A percentile compares a stretch with the other conserved stretches of the same genome.
phyloP scores from a whole-genome alignment of 2,329 filamentous ascomycete genomes.

The Colletotrichum horii region DNA sequence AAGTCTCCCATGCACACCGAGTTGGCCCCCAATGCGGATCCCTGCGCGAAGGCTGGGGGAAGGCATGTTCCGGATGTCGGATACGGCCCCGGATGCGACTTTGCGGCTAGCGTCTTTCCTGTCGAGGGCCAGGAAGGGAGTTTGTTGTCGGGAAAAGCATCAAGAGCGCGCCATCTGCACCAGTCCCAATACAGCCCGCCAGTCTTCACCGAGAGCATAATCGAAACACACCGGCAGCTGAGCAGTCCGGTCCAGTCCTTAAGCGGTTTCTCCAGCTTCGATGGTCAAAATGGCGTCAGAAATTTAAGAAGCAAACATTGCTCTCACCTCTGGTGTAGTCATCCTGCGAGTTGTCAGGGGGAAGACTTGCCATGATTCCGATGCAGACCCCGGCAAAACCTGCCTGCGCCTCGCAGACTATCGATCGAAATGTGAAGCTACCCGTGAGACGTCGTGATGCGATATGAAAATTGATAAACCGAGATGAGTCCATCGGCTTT shows the following conservation, averaged over 20 bases:
- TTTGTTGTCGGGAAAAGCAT: not conserved
- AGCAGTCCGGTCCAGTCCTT: not conserved
- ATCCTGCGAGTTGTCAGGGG: not conserved
- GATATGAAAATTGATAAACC: slow-evolving; percentile 10
- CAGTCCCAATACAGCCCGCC: not conserved
- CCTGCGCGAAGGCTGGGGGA: not conserved
- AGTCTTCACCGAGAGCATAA: not conserved
- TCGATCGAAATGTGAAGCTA: not conserved
- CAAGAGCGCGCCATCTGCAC: not conserved
- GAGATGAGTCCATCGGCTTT: not conserved
- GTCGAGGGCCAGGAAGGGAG: not conserved
- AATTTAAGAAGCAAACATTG: not conserved
- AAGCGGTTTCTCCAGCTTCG: too few species aligned
- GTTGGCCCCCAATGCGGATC: not conserved
- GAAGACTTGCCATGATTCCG: not conserved
- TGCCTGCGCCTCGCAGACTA: not conserved
- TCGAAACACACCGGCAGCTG: not conserved
- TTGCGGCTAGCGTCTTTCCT: not conserved
- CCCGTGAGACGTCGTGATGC: not conserved
- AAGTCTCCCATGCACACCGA: not conserved
- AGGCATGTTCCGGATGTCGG: not conserved
- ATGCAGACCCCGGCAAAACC: not conserved
- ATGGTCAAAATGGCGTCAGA: not conserved
- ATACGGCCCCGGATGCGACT: not conserved
- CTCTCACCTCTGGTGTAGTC: not conserved